Percentiles rank a stretch among this genome's conserved stretches.
Conservation (phyloP, 2,329 filamentous ascomycete genomes). For the Aspergillus quadricinctus region DNA sequence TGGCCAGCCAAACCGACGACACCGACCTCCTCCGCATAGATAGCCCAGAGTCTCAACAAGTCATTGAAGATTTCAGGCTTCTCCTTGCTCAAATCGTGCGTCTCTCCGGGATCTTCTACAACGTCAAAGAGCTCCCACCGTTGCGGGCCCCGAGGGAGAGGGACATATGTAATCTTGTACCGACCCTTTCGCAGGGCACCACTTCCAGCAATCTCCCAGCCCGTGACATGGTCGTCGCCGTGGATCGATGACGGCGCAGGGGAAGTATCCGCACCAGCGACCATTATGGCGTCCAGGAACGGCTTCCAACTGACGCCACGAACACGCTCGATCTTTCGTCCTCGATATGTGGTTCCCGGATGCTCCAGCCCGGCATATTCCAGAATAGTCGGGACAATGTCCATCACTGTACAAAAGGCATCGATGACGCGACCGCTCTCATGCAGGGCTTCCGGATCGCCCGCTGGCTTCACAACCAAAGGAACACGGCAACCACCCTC, state of each 20-base stretch:
- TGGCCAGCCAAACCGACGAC: slow-evolving; percentile 47
- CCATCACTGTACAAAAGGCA: slow-evolving; percentile 52
- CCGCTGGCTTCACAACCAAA: slow-evolving; percentile 46
- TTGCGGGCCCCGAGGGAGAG: slow-evolving; percentile 52
- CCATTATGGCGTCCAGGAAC: slow-evolving; percentile 13
- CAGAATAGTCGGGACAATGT: slow-evolving; percentile 46
- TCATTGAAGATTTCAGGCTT: slow-evolving; percentile 45
- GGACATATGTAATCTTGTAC: slow-evolving; percentile 57
- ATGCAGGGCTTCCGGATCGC: slow-evolving; percentile 16
- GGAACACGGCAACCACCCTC: slow-evolving; percentile 52
- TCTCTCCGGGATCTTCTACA: slow-evolving; percentile 49
- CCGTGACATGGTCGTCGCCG: slow-evolving; percentile 49
- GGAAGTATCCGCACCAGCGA: slow-evolving; percentile 27
- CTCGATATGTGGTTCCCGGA: slow-evolving; percentile 51
- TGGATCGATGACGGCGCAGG: slow-evolving; percentile 39
- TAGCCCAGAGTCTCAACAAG: slow-evolving; percentile 53
- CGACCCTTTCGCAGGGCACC: slow-evolving; percentile 53
- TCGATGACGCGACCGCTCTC: slow-evolving; percentile 41
- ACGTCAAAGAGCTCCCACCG: slow-evolving; percentile 57
- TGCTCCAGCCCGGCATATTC: slow-evolving; percentile 44
- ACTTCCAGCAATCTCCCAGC: slow-evolving; percentile 55
- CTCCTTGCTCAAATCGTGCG: slow-evolving; percentile 41
- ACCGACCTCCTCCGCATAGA: slow-evolving; percentile 56
- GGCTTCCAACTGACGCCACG: slow-evolving; percentile 46
- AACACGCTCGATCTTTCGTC: slow-evolving; percentile 49